Evolutionary conservation across 305 asterid genomes (phyloP), one percentile per base, ranked within the genome.

Genomic region (Solanum hybrid): DNA sequence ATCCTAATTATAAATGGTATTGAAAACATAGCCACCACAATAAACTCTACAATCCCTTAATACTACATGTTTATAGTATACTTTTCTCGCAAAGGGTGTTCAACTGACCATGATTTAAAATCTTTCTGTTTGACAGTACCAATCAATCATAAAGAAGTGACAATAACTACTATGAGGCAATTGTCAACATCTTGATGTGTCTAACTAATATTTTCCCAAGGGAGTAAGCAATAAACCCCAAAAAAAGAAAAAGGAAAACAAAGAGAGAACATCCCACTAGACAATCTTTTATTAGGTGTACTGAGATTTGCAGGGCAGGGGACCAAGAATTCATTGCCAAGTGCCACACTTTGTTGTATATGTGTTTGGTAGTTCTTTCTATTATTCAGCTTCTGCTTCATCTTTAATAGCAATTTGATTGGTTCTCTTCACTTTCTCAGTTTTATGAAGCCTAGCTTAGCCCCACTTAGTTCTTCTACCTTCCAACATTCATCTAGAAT

Each of bases 281-380:
- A 78, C 76, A n/a, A 13, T 78, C 17, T 41, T 57, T 89, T 24
- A 41, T 32, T 36, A 77, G 76, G 20, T 80, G 90, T 78, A 79
- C 90, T 79, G 87, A 79, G 90, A 88, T 78, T 89, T 89, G 61
- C 75, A 78, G 33, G 17, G 38, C 24, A 78, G 87, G 90, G 90
- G 90, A 79, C 87, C 87, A 33, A 33, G 17, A 61, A 76, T 88
- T 88, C 36, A 76, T 77, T 41, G 86, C 34, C 76, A 88, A 77
- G 86, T 45, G 73, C 77, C 51, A 77, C 9, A 41, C 70, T 51
- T 32, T n/a, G 88, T 6, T 75, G 86, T 79, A 3, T 34, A 34
- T 51, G 86, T 77, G 51, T 29, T 27, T 88, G 39, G 31, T 13
- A 79, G 70, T 75, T 88, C 82, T 41, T 88, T 88, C 51, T 29